These are phyloP conservation scores for Euphorbia lathyris DNA, from an alignment of 345 rosid species.

Conservation along the genomic window DNA sequence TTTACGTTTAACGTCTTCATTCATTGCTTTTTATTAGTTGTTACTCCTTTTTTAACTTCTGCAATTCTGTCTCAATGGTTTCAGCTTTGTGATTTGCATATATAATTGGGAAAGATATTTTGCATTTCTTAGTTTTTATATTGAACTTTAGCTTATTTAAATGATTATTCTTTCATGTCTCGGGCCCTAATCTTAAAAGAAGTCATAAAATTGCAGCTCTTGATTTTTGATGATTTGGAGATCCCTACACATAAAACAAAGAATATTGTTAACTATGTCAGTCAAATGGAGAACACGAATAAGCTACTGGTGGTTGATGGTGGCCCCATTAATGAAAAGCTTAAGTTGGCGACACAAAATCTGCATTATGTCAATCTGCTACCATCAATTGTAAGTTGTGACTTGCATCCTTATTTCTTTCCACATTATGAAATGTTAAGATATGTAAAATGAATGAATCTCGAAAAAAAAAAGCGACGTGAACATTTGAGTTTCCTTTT, in stretches of 20 bases:
- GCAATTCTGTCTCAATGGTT: neutral
- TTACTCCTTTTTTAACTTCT: neutral
- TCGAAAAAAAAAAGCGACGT: neutral
- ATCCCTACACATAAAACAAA: constrained; percentile 84
- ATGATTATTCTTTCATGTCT: neutral
- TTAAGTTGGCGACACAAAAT: constrained; percentile 89
- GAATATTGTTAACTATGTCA: constrained; percentile 60
- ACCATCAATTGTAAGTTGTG: constrained; percentile 81
- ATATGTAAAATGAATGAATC: neutral
- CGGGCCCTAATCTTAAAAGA: constrained; percentile 7
- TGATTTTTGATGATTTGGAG: constrained; percentile 78
- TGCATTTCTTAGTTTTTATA: neutral
- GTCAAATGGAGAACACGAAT: constrained; percentile 76
- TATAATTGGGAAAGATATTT: neutral
- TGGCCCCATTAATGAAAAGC: constrained; percentile 68
- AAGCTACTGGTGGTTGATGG: constrained; percentile 83
- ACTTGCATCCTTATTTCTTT: neutral
- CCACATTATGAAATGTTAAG: neutral
- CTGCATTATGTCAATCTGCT: constrained; percentile 74
- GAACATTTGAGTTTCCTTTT: too few species aligned
- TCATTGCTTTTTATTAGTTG: neutral
- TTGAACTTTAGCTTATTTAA: neutral
- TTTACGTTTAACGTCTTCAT: neutral
- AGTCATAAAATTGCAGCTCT: constrained; percentile 48
- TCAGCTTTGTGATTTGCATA: neutral